Conservation (phyloP, 768 basidiomycete genomes). For the Phaffia tasmanica region DNA sequence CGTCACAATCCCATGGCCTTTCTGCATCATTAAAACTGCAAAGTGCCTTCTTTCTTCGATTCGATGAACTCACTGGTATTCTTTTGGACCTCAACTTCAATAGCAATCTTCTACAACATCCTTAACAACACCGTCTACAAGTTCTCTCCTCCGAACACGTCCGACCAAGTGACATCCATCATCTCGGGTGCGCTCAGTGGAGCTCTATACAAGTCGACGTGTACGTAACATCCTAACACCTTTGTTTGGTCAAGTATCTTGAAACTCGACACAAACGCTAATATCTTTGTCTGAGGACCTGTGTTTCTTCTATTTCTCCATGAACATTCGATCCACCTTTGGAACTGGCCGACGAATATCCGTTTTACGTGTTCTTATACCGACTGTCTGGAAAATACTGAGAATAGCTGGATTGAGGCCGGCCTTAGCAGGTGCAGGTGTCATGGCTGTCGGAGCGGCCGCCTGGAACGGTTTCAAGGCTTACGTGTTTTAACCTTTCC, state of each 20-base stretch:
- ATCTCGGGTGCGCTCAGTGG: slow-evolving; percentile 83
- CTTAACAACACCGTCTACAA: slow-evolving; percentile 89
- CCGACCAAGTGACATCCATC: slow-evolving; percentile 86
- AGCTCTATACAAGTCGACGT: slow-evolving; percentile 77
- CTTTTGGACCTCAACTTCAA: slow-evolving; percentile 14
- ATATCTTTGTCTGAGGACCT: neutral
- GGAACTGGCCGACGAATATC: too few relatives aligned
- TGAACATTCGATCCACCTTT: too few relatives aligned
- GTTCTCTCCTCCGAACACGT: slow-evolving; percentile 58
- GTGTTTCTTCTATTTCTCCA: neutral
- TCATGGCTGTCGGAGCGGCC: slow-evolving; percentile 7
- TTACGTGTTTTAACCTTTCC: neutral
- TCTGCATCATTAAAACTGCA: too few relatives aligned
- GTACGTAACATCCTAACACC: neutral
- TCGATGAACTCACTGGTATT: slow-evolving; percentile 3
- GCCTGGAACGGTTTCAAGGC: neutral
- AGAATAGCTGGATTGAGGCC: slow-evolving; percentile 7
- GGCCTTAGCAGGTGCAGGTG: slow-evolving; percentile 3
- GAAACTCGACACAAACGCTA: neutral
- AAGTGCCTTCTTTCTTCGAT: too few relatives aligned
- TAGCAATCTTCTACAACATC: slow-evolving; percentile 91
- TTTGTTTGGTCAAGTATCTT: neutral
- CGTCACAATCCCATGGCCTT: neutral
- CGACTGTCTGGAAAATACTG: too few relatives aligned
- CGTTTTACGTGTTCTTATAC: too few relatives aligned